Base-by-base conservation (phyloP, 306 rosid genomes). In the Alnus glutinosa region DNA sequence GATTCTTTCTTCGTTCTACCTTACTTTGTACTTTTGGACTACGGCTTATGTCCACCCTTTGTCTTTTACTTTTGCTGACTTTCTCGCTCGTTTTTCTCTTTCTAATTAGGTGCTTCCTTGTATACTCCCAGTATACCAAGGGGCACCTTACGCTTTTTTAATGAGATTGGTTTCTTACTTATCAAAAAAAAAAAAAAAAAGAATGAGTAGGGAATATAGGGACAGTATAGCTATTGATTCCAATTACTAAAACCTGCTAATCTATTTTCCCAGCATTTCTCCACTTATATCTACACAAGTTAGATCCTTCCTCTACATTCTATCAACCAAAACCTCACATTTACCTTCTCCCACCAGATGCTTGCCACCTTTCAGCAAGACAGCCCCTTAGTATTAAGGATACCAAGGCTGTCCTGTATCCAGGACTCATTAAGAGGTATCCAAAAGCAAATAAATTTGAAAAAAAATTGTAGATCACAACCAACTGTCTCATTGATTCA, bases 291-390 rank as follows among this genome's bases (percentile, higher is more conserved):
- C 39, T 30, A 61, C 68, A 61, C 1, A 67, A 8, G 51, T 42
- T 39, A 42, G 72, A 42, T 67, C 32, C 32, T 64, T 67, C 39
- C 72, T 67, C 30, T 28, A 6, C 72, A 37, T 37, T 67, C 49
- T 39, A 67, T 67, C 72, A 39, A 44, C 50, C 12, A 1, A 48
- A 67, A 67, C 50, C 14, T 8, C 50, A 4, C 32, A 42, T 39
- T 44, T 42, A 67, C 28, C 15, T 37, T 67, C 51, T 64, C 47
- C 9, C 23, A 34, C 28, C 46, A 36, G 12, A 64, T 36, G 48
- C 28, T 36, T 14, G n/a, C 72, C 19, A 67, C 72, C 72, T 67
- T 10, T 67, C 30, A 67, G 32, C 72, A 67, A 39, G 72, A 67
- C 51, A 67, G 51, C 50, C 51, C 34, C 48, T 34, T 36, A 64